Evolutionary conservation across 768 basidiomycete genomes (phyloP).

Genomic region (Scleroderma citrinum): DNA sequence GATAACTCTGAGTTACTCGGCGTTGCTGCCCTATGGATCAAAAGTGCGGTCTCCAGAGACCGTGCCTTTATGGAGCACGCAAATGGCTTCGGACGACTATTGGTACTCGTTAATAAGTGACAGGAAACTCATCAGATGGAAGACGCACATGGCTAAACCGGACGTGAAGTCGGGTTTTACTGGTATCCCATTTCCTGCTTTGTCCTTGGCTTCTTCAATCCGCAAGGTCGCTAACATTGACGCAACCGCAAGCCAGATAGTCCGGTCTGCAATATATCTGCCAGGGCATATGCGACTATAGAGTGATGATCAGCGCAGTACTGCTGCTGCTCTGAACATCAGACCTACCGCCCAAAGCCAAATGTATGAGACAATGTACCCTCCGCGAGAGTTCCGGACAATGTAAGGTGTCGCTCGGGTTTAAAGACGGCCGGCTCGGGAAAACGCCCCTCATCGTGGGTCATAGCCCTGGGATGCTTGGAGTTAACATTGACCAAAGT

Average conservation of each 20-base stretch:
- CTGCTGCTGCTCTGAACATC: background rate
- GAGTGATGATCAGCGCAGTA: background rate
- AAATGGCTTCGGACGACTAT: constrained; percentile 15
- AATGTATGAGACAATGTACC: constrained; percentile 23
- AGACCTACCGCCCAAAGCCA: constrained; percentile 28
- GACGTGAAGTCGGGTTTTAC: constrained; percentile 15
- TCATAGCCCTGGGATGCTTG: constrained; percentile 19
- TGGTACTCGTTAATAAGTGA: background rate
- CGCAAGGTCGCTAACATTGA: constrained; percentile 25
- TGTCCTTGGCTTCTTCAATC: constrained; percentile 21
- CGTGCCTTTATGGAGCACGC: constrained; percentile 14
- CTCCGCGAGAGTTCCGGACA: constrained; percentile 13
- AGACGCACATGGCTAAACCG: constrained; percentile 12
- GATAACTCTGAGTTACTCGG: background rate
- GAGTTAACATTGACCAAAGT: background rate
- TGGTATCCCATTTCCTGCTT: constrained; percentile 24
- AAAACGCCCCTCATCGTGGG: constrained; percentile 16
- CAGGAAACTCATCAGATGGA: too few species aligned
- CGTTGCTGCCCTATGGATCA: constrained; percentile 13
- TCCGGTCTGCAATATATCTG: constrained; percentile 27
- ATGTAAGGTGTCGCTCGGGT: constrained; percentile 28
- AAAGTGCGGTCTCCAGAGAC: constrained; percentile 7
- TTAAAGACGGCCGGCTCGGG: constrained; percentile 28
- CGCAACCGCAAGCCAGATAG: constrained; percentile 28
- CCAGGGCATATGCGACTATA: constrained; percentile 29